Conservation (phyloP, 805 yeast species). For the Komagataella phaffii region DNA sequence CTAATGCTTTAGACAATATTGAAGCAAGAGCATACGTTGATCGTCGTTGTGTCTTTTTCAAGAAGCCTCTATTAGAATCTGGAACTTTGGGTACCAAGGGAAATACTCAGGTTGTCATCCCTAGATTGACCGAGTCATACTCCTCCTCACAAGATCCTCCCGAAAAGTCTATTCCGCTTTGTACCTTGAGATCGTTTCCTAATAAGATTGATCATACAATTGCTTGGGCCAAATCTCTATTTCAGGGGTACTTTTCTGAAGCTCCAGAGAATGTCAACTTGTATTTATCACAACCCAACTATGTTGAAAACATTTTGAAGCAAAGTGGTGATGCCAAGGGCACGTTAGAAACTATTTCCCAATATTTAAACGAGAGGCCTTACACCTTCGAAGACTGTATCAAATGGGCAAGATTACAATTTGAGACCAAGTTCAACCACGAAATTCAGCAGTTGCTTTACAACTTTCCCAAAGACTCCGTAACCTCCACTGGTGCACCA, state of each 20-base stretch:
- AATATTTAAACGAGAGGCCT: slow-evolving; percentile 71
- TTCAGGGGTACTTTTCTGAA: slow-evolving; percentile 84
- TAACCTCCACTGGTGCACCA: slow-evolving; percentile 79
- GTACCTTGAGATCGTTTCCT: slow-evolving; percentile 96
- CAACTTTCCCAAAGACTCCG: slow-evolving; percentile 92
- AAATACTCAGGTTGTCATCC: slow-evolving; percentile 92
- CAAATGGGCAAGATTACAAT: slow-evolving; percentile 86
- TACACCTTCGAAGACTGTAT: slow-evolving; percentile 87
- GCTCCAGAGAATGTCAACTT: slow-evolving; percentile 89
- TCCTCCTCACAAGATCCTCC: slow-evolving; percentile 98
- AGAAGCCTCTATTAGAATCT: slow-evolving; percentile 83
- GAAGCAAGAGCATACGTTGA: slow-evolving; percentile 98
- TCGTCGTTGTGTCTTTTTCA: slow-evolving; percentile 88
- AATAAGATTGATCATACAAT: slow-evolving; percentile 97
- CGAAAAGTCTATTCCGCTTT: slow-evolving; percentile 91
- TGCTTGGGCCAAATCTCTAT: slow-evolving; percentile 96
- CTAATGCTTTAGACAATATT: slow-evolving; percentile 93
- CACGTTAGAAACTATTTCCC: slow-evolving; percentile 66
- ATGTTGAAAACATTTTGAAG: slow-evolving; percentile 81
- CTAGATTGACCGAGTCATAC: slow-evolving; percentile 88
- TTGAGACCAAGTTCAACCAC: slow-evolving; percentile 71
- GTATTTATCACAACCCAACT: slow-evolving; percentile 84
- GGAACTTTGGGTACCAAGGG: slow-evolving; percentile 99
- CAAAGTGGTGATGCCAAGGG: slow-evolving; percentile 88
- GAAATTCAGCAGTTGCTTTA: slow-evolving; percentile 83